Conservation (phyloP, 352 stramenopile genomes). For the Phytopythium chamaehyphon region DNA sequence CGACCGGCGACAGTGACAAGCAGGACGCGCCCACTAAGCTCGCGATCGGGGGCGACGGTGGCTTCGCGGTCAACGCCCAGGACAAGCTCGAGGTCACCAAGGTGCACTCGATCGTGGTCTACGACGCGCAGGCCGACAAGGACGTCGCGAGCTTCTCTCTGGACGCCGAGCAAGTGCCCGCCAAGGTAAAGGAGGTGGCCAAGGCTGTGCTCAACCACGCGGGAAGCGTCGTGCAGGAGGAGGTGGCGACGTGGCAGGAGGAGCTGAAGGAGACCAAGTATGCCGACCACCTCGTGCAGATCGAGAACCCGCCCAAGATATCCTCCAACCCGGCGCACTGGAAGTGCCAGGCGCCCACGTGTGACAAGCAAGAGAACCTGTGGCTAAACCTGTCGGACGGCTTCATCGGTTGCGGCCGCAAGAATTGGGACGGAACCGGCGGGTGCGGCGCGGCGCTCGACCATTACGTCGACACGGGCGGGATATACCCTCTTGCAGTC, state of each 20-base stretch:
- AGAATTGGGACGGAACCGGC: conserved; percentile 96
- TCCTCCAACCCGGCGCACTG: conserved; percentile 66
- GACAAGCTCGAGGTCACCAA: conserved; percentile 89
- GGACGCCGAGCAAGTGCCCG: conserved; percentile 33
- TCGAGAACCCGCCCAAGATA: conserved; percentile 55
- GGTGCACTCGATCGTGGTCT: conserved; percentile 70
- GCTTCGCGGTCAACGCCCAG: conserved; percentile 86
- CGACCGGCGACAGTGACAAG: neutral
- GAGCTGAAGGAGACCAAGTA: conserved; percentile 78
- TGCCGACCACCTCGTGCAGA: conserved; percentile 63
- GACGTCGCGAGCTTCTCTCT: conserved; percentile 29
- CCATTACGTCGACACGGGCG: conserved; percentile 94
- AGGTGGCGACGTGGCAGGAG: conserved; percentile 81
- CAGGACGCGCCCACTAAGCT: conserved; percentile 83
- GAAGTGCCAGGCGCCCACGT: conserved; percentile 91
- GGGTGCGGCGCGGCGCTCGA: conserved; percentile 95
- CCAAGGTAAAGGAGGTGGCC: conserved; percentile 46
- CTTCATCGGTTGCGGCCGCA: conserved; percentile 78
- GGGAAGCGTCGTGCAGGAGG: conserved; percentile 69
- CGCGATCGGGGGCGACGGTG: conserved; percentile 94
- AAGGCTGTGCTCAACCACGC: conserved; percentile 69
- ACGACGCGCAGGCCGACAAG: conserved; percentile 39
- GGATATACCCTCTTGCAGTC: conserved; percentile 94
- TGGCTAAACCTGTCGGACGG: conserved; percentile 98
- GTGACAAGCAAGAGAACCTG: conserved; percentile 96